Evolutionary conservation across 352 stramenopile genomes (phyloP).

Genomic region (Phytophthora aleatoria): DNA sequence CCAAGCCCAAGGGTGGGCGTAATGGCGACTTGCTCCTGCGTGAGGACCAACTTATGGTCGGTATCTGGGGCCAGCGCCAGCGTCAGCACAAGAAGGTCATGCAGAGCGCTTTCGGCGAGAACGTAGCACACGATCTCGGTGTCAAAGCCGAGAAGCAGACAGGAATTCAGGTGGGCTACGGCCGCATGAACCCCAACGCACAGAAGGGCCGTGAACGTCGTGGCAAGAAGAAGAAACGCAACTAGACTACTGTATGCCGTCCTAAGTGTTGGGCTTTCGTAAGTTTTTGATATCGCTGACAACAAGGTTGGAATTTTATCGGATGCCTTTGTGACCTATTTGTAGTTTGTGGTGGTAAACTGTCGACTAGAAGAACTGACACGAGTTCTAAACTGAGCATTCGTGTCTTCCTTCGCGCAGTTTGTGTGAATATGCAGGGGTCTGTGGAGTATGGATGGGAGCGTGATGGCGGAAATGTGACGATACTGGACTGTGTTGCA

Average conservation of each 20-base stretch:
- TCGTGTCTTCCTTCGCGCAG: background rate
- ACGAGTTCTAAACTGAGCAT: slow-evolving; percentile 22
- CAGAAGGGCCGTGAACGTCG: slow-evolving; percentile 95
- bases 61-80: slow-evolving; percentile 95
- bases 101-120: slow-evolving; percentile 94
- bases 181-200: slow-evolving; percentile 96
- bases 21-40: slow-evolving; percentile 96
- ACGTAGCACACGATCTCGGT: slow-evolving; percentile 93
- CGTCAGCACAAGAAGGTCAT: slow-evolving; percentile 92
- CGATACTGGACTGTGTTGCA: slow-evolving; percentile 50
- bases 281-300: slow-evolving; percentile 25
- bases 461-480: slow-evolving; percentile 43
- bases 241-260: slow-evolving; percentile 38
- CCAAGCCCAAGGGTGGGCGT: slow-evolving; percentile 93
- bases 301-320: slow-evolving; percentile 21
- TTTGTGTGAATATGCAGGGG: slow-evolving; percentile 11
- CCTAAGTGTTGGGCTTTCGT: background rate
- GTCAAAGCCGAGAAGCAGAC: slow-evolving; percentile 92
- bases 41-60: slow-evolving; percentile 97
- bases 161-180: slow-evolving; percentile 93
- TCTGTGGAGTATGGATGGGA: slow-evolving; percentile 11
- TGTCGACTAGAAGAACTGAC: background rate
- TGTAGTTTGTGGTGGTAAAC: slow-evolving; percentile 12
- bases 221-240: slow-evolving; percentile 96
- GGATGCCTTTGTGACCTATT: slow-evolving; percentile 19